phyloP scores from a whole-genome alignment of 352 stramenopile species.

The Thalassiosira mediterranea region DNA sequence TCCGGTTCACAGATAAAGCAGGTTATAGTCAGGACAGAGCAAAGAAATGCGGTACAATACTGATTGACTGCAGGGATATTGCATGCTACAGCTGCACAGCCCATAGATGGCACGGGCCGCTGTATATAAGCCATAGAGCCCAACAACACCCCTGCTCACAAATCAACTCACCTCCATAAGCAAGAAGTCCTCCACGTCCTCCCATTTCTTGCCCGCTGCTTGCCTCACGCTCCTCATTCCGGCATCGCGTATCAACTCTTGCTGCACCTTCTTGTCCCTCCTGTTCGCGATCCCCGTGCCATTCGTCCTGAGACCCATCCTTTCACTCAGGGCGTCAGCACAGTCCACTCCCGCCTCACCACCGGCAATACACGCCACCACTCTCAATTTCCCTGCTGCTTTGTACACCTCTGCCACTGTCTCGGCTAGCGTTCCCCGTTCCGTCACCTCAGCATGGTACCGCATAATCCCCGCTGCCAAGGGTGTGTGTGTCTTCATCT shows the following conservation, averaged over 20 bases:
- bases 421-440: conserved; percentile 36
- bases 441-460: conserved; percentile 48
- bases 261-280: conserved; percentile 59
- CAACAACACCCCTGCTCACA: too few species aligned
- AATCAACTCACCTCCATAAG: conserved; percentile 14
- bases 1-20: too few species aligned
- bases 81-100: too few species aligned
- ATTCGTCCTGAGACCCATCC: conserved; percentile 86
- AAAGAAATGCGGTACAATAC: too few species aligned
- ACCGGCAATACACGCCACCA: conserved; percentile 87
- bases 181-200: conserved; percentile 49
- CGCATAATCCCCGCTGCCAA: conserved; percentile 17
- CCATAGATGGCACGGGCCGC: too few species aligned
- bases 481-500: conserved; percentile 53
- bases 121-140: too few species aligned
- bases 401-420: conserved; percentile 37
- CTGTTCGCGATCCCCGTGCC: conserved; percentile 66
- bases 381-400: conserved; percentile 42
- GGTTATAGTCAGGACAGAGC: too few species aligned
- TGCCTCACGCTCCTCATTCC: conserved; percentile 43
- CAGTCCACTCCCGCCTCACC: conserved; percentile 87
- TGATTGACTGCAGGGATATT: too few species aligned
- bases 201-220: conserved; percentile 28
- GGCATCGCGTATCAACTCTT: conserved; percentile 45
- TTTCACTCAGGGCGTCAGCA: conserved; percentile 87